phyloP scores from a whole-genome alignment of 306 rosid genomes.

The Senna tora region DNA sequence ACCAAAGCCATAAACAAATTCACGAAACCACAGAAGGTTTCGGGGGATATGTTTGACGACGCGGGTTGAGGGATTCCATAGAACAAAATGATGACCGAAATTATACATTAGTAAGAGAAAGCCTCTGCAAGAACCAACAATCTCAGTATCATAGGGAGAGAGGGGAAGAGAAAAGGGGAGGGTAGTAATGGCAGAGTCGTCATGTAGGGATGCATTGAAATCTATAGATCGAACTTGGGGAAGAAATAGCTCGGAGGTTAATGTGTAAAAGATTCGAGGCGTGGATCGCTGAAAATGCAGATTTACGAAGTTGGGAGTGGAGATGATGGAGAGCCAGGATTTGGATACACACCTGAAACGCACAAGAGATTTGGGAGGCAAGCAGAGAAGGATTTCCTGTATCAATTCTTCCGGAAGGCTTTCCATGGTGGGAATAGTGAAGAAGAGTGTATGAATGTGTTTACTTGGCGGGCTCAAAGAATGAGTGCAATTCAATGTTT shows the following conservation, averaged over 20 bases:
- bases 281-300: conserved; percentile 19
- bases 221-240: not conserved
- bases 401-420: not conserved
- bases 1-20: conserved; percentile 7
- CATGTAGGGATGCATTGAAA: not conserved
- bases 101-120: not conserved
- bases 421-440: not conserved
- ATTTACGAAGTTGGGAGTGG: conserved; percentile 5
- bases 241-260: too few relatives aligned
- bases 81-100: not conserved
- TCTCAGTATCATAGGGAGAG: not conserved
- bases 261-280: not conserved
- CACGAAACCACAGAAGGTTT: too few relatives aligned
- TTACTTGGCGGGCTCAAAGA: too few relatives aligned
- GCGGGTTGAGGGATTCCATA: conserved; percentile 34
- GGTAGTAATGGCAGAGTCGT: not conserved
- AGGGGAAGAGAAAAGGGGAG: not conserved
- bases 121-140: conserved; percentile 31
- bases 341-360: conserved; percentile 26
- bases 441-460: too few relatives aligned
- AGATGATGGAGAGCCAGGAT: conserved; percentile 24
- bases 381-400: not conserved
- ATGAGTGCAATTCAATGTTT: too few relatives aligned
- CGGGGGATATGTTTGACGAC: not conserved
- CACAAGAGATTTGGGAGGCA: conserved; percentile 23